Base-by-base conservation (phyloP, 768 basidiomycete species). In the Suillus subaureus region DNA sequence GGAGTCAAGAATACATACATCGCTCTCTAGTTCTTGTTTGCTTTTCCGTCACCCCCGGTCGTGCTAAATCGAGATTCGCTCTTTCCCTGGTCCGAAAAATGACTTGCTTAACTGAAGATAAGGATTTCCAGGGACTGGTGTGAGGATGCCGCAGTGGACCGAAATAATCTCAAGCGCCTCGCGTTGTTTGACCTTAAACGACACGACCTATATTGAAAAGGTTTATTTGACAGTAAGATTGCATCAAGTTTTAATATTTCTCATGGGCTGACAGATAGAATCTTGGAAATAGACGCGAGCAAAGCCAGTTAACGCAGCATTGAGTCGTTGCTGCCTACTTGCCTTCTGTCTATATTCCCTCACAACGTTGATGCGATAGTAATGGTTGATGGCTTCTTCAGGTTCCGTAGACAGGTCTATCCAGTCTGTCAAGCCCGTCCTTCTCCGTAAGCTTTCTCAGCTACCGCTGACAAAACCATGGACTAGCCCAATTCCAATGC, bases 341-440 rank as follows among this genome's bases (percentile, higher is more conserved):
- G n/a, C n/a, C 45, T 5, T 47, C 11, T n/a, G 45, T 47, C n/a
- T n/a, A 43, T 21, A 21, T 47, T n/a, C 12, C 43, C 9, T n/a
- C n/a, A 1, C 9, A 21, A 21, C 43, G 8, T 45, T 21, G 45
- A 47, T 11, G 21, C n/a, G 21, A 47, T 47, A 11, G 4, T n/a
- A n/a, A 11, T 11, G 45, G 9, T n/a, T n/a, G 21, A n/a, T n/a
- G 21, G 42, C 4, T 45, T 21, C 21, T 2, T 47, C 45, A 47
- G 11, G 45, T 4, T 47, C n/a, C 47, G 81, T 82, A 64, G 93
- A 95, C 80, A 96, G 92, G 79, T 95, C 96, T 69, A 90, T 97
- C 8, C 96, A 98, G 80, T 43, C 42, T 42, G 97, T 99, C 68
- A 99, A 99, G 79, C 90, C 98, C 56, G 97, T 98, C 67, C 85